phyloP scores from a whole-genome alignment of 1,284 basidiomycete species.

The Sparassis latifolia region DNA sequence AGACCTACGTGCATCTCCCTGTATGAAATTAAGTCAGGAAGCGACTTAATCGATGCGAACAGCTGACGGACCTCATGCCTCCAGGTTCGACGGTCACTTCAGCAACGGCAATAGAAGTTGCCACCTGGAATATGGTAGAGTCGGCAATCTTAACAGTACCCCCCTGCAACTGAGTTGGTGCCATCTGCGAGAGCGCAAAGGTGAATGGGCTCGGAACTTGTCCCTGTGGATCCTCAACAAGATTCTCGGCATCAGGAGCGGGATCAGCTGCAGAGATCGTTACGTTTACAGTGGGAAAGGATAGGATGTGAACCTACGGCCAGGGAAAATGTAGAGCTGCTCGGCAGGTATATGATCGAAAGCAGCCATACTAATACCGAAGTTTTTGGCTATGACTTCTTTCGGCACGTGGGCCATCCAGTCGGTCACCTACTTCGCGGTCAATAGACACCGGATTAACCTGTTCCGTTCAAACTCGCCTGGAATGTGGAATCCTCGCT shows the following conservation, averaged over 20 bases:
- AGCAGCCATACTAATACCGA: constrained; percentile 45
- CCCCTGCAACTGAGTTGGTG: constrained; percentile 45
- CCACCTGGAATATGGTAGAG: constrained; percentile 42
- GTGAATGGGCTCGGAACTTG: constrained; percentile 46
- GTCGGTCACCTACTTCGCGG: constrained; percentile 43
- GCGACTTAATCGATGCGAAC: neutral
- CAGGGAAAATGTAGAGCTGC: constrained; percentile 66
- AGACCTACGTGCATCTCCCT: constrained; percentile 25
- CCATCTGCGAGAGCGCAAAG: constrained; percentile 47
- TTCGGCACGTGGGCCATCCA: constrained; percentile 60
- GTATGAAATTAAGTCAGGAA: neutral
- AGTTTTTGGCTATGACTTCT: constrained; percentile 67
- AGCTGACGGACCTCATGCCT: constrained; percentile 36
- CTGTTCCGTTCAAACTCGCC: constrained; percentile 23
- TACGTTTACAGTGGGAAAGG: neutral
- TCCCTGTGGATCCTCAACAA: constrained; percentile 45
- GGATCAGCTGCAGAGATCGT: constrained; percentile 21
- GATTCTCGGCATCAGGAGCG: constrained; percentile 29
- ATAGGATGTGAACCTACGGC: constrained; percentile 27
- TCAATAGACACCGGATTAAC: constrained; percentile 4
- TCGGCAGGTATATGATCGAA: constrained; percentile 52
- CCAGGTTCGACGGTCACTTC: constrained; percentile 66
- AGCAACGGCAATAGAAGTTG: constrained; percentile 56
- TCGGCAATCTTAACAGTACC: constrained; percentile 63
- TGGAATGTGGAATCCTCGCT: constrained; percentile 66